phyloP scores from a whole-genome alignment of 1,284 basidiomycete genomes.

The Amylostereum chailletii region DNA sequence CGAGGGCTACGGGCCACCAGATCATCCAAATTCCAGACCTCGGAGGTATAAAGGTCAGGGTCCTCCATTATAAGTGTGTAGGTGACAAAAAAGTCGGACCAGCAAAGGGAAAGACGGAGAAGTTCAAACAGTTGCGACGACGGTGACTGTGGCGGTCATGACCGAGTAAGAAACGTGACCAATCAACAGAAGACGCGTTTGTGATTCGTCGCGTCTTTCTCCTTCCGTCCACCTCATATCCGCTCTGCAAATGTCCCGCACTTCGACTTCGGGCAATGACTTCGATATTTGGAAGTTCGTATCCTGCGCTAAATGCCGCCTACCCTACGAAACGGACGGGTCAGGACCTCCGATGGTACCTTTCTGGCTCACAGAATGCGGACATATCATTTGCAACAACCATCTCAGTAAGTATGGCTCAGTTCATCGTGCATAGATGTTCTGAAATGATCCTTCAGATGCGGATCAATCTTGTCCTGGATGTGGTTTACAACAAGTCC shows the following conservation, averaged over 20 bases:
- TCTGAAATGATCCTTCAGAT: conserved; percentile 29
- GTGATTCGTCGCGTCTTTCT: neutral
- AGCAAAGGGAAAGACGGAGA: neutral
- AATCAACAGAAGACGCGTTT: neutral
- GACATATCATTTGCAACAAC: conserved; percentile 72
- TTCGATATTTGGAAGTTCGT: conserved; percentile 77
- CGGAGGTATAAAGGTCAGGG: conserved; percentile 28
- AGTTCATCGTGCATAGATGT: conserved; percentile 4
- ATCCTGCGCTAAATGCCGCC: conserved; percentile 55
- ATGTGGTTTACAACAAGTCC: conserved; percentile 55
- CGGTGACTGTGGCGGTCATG: too few species aligned
- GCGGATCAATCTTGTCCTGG: conserved; percentile 61
- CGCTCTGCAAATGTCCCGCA: conserved; percentile 26
- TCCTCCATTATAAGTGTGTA: too few species aligned
- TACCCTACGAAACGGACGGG: conserved; percentile 44
- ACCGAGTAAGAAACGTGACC: too few species aligned
- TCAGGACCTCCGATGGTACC: conserved; percentile 47
- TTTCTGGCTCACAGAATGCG: conserved; percentile 81
- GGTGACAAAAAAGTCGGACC: too few species aligned
- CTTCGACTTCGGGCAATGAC: conserved; percentile 24
- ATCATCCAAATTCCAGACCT: conserved; percentile 39
- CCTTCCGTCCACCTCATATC: neutral
- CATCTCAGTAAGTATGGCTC: conserved; percentile 53
- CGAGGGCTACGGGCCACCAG: conserved; percentile 22
- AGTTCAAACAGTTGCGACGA: too few species aligned